These are phyloP conservation scores for Ophiosphaerella korrae DNA, from an alignment of 2,329 filamentous ascomycete genomes.

Conservation along the genomic window DNA sequence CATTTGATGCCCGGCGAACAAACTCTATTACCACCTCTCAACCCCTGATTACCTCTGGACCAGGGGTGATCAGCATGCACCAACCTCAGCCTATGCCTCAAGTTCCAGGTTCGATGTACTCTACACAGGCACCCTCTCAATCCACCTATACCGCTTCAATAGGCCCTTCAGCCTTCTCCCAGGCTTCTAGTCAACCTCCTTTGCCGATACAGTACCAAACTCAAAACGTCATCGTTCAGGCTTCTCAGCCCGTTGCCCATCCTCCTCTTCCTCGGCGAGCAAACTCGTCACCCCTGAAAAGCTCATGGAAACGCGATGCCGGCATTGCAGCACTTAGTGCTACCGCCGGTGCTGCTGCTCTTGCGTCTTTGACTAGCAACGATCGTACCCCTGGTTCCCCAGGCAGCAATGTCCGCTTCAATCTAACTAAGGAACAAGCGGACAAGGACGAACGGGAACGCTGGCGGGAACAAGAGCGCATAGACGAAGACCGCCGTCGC, in stretches of 20 bases:
- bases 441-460: constrained; percentile 53
- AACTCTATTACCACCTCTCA: constrained; percentile 54
- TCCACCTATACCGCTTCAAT: constrained; percentile 49
- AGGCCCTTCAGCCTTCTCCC: constrained; percentile 49
- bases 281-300: constrained; percentile 55
- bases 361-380: constrained; percentile 35
- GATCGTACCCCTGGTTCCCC: constrained; percentile 36
- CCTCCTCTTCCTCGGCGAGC: constrained; percentile 46
- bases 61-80: constrained; percentile 70
- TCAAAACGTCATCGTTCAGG: constrained; percentile 28
- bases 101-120: constrained; percentile 71
- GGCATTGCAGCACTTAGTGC: constrained; percentile 52
- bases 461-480: constrained; percentile 38
- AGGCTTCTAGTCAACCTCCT: constrained; percentile 23
- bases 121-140: constrained; percentile 48
- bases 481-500: constrained; percentile 29
- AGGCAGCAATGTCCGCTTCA: constrained; percentile 59
- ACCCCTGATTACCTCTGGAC: constrained; percentile 38
- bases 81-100: constrained; percentile 81
- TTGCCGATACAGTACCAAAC: constrained; percentile 25
- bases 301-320: constrained; percentile 48
- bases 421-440: constrained; percentile 62
- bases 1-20: constrained; percentile 62
- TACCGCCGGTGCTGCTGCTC: constrained; percentile 49
- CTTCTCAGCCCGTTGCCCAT: constrained; percentile 19